Conservation (phyloP, 192 early-diverging fungal species). For the Umbelopsis ramanniana region DNA sequence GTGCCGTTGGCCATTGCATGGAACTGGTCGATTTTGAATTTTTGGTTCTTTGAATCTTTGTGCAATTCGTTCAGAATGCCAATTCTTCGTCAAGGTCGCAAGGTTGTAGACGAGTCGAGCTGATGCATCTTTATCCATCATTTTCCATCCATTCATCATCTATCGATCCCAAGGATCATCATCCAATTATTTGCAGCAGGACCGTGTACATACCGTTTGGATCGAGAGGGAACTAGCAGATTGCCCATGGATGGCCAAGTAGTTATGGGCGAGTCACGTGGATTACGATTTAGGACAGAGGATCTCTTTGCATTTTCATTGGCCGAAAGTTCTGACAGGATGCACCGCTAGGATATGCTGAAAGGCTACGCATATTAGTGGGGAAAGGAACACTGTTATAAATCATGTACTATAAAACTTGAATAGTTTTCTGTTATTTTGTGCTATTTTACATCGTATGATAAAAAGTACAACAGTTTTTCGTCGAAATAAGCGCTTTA, state of each 20-base stretch:
- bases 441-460: too few species aligned
- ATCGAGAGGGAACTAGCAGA: conserved; percentile 6
- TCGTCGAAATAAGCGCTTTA: too few species aligned
- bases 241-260: background rate
- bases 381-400: too few species aligned
- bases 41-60: too few species aligned
- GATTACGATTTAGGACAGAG: background rate
- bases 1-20: too few species aligned
- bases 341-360: too few species aligned
- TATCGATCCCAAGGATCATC: background rate
- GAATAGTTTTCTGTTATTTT: too few species aligned
- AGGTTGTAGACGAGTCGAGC: background rate
- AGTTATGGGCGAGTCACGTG: background rate
- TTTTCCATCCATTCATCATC: conserved; percentile 7
- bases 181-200: background rate
- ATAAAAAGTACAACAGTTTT: too few species aligned
- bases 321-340: background rate
- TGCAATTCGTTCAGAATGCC: background rate
- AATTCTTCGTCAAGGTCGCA: background rate
- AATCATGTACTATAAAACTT: too few species aligned
- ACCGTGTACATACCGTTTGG: conserved; percentile 10
- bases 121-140: background rate
- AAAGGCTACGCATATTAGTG: too few species aligned
- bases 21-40: too few species aligned
- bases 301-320: background rate